A percentile compares a stretch with the other conserved stretches of the same genome.
These are phyloP conservation scores for Beauveria bassiana DNA, from an alignment of 2,329 filamentous ascomycete genomes.

Conservation along the genomic window DNA sequence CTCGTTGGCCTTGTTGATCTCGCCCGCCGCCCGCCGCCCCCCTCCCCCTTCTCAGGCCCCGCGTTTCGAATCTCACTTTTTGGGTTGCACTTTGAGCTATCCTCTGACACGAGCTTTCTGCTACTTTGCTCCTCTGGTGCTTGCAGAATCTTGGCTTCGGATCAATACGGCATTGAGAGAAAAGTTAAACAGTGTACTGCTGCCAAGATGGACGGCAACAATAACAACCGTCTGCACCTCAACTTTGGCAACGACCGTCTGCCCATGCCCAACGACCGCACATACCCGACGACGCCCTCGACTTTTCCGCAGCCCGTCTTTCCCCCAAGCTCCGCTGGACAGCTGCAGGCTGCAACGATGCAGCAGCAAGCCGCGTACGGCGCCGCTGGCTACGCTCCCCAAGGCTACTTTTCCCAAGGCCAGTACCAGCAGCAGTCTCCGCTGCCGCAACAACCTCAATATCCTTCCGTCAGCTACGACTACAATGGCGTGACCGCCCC, in stretches of 20 bases:
- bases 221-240: slow-evolving; percentile 57
- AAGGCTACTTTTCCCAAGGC: slow-evolving; percentile 36
- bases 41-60: slow-evolving; percentile 1
- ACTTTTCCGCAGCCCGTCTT: slow-evolving; percentile 91
- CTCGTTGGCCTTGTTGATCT: neutral
- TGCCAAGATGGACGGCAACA: slow-evolving; percentile 45
- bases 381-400: slow-evolving; percentile 15
- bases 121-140: neutral
- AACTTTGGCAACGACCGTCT: slow-evolving; percentile 62
- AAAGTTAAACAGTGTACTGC: neutral
- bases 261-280: slow-evolving; percentile 51
- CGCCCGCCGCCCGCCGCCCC: neutral
- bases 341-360: slow-evolving; percentile 22
- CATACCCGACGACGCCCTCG: slow-evolving; percentile 83
- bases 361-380: slow-evolving; percentile 37
- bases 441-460: slow-evolving; percentile 37
- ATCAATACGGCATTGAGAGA: neutral
- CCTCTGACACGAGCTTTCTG: slow-evolving; percentile 11
- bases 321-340: slow-evolving; percentile 23
- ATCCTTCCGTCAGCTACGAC: slow-evolving; percentile 34
- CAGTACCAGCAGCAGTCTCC: slow-evolving; percentile 56
- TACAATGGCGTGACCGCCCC: slow-evolving; percentile 41
- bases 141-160: neutral
- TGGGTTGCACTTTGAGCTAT: slow-evolving; percentile 3
- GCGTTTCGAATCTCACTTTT: slow-evolving; percentile 10